Base-by-base conservation (phyloP, 2,329 filamentous ascomycete genomes). In the Orbilia ellipsospora region DNA sequence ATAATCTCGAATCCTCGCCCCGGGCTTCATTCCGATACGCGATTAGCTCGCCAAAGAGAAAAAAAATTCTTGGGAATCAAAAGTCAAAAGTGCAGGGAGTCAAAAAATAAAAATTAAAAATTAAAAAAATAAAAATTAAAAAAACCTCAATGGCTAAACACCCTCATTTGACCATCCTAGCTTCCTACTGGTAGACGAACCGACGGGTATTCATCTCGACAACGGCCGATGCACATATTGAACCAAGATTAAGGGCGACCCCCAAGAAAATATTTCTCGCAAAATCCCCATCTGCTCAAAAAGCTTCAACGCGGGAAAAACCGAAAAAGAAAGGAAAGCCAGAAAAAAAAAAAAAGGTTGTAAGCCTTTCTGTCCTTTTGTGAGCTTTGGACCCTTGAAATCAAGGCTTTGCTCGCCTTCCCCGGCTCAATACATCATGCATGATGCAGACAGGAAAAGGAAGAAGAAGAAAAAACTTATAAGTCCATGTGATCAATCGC, bases 401-500 rank as follows among this genome's bases (percentile, higher is more conserved):
- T 56, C 44, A 54, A 56, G 54, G 54, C 51, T 48, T 69, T 50
- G 57, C 31, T 48, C 54, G 59, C 67, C 44, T 72, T 65, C 67
- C 67, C 67, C 64, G 67, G 67, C 67, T 64, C 59, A 36, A 62
- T 69, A 56, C 45, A 60, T 56, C 57, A 60, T 74, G 70, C 70
- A 67, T 62, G 70, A 74, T 63, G 69, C 56, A 67, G 57, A 50
- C 63, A 63, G 10, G 5, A 36, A 36, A 10, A 36, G 10, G 31
- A 36, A 36, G 31, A 36, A 31, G 28, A 31, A 36, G 31, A 36
- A 64, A 68, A 74, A 74, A 62, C 57, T 51, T 62, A 62, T 51
- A 51, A 45, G 70, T 74, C 70, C 70, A 74, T 74, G 70, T 74
- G 70, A 74, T 63, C 70, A 74, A 74, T 74, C 70, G 70, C 70